Conservation (phyloP, 2,329 filamentous ascomycete genomes). For the Diplodia sapinea region DNA sequence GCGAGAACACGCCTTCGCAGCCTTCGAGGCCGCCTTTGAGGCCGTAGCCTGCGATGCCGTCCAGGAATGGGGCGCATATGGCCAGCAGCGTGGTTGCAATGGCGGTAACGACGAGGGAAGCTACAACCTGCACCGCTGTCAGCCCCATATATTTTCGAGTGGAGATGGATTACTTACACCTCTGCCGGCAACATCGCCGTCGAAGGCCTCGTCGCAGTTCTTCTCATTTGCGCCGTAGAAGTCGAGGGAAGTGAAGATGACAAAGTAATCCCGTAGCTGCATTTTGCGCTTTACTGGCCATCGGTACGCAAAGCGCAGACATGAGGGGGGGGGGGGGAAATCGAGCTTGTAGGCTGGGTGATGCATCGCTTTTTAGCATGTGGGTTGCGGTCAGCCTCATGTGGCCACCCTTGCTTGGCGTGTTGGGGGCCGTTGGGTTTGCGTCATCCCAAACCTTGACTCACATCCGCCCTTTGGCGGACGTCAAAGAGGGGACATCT, state of each 20-base stretch:
- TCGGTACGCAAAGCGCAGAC: background rate
- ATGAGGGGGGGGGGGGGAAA: too few relatives aligned
- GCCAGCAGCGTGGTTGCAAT: constrained; percentile 40
- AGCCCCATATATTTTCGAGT: background rate
- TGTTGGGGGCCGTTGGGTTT: background rate
- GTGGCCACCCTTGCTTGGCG: background rate
- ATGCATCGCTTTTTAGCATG: background rate
- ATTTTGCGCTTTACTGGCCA: background rate
- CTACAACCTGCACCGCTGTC: constrained; percentile 37
- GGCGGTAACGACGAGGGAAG: constrained; percentile 42
- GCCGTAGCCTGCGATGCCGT: constrained; percentile 38
- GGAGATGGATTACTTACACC: background rate
- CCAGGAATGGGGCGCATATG: constrained; percentile 43
- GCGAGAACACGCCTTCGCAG: constrained; percentile 7
- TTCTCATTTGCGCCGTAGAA: background rate
- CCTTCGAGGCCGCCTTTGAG: background rate
- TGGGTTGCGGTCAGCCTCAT: background rate
- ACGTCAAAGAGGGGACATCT: background rate
- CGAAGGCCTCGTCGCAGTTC: background rate
- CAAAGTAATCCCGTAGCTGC: background rate
- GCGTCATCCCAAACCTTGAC: background rate
- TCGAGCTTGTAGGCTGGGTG: background rate
- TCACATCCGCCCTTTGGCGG: too few relatives aligned
- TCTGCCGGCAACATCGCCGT: constrained; percentile 1
- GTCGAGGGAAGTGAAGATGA: background rate